Conservation (phyloP, 2,329 filamentous ascomycete species). For the Fusarium concolor region DNA sequence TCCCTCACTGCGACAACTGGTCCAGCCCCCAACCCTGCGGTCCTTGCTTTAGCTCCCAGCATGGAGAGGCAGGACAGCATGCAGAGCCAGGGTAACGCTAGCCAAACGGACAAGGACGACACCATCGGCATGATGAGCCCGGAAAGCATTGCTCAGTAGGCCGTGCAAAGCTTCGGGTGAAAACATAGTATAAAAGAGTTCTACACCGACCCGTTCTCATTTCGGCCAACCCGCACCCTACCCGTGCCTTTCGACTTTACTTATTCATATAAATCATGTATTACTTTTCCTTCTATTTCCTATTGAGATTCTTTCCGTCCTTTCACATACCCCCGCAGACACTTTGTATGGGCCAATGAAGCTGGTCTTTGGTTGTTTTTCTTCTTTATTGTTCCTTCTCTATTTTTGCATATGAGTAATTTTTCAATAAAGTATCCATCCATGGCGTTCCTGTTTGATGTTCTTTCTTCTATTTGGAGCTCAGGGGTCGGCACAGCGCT, state of each 20-base stretch:
- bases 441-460: constrained; percentile 30
- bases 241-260: constrained; percentile 7
- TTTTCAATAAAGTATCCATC: constrained; percentile 19
- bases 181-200: constrained; percentile 2
- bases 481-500: constrained; percentile 11
- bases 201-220: background rate
- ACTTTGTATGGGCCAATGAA: constrained; percentile 8
- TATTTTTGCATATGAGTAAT: constrained; percentile 20
- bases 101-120: constrained; percentile 74
- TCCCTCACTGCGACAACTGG: constrained; percentile 53
- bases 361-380: constrained; percentile 32
- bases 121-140: constrained; percentile 85
- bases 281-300: constrained; percentile 31
- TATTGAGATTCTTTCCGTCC: constrained; percentile 6
- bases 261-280: constrained; percentile 39
- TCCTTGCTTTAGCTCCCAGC: constrained; percentile 55
- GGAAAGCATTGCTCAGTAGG: constrained; percentile 73
- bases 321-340: constrained; percentile 34
- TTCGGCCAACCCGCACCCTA: background rate
- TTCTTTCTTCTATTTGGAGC: constrained; percentile 20
- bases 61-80: constrained; percentile 71
- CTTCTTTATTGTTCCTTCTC: constrained; percentile 13
- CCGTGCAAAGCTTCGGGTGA: constrained; percentile 35
- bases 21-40: constrained; percentile 53
- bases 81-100: constrained; percentile 68